phyloP scores from a whole-genome alignment of 176 grass and related monocot species.

The Coix lacrymajobi region DNA sequence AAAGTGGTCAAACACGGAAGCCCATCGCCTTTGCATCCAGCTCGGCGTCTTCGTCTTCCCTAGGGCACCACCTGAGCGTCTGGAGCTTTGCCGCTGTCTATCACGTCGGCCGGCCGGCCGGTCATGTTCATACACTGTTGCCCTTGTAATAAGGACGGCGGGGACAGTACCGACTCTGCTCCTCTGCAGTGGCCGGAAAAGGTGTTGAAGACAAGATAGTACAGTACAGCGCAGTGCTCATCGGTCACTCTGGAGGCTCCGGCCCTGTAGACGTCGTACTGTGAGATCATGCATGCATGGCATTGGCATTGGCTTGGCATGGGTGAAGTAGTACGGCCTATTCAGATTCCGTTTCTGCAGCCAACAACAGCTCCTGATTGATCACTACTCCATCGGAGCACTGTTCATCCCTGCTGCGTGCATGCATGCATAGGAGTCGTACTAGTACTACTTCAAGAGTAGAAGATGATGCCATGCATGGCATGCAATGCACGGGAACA shows the following conservation, averaged over 20 bases:
- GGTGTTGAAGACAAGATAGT: slow-evolving; percentile 3
- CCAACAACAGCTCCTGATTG: too few species aligned
- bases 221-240: neutral
- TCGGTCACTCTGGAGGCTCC: neutral
- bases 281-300: neutral
- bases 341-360: too few species aligned
- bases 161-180: neutral
- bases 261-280: too few species aligned
- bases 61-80: too few species aligned
- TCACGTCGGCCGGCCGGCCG: slow-evolving; percentile 18
- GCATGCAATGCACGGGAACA: neutral
- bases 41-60: neutral
- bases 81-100: neutral
- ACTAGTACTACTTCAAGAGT: too few species aligned
- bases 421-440: too few species aligned
- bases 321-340: too few species aligned
- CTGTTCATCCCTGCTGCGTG: too few species aligned
- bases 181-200: neutral
- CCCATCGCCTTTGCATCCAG: neutral
- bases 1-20: slow-evolving; percentile 1
- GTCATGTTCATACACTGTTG: slow-evolving; percentile 11
- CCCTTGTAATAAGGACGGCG: neutral
- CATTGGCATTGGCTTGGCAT: too few species aligned
- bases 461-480: too few species aligned
- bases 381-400: too few species aligned